Evolutionary conservation across 345 rosid genomes (phyloP), one percentile per base, ranked within the genome.

Genomic region (Syzygium jambos): DNA sequence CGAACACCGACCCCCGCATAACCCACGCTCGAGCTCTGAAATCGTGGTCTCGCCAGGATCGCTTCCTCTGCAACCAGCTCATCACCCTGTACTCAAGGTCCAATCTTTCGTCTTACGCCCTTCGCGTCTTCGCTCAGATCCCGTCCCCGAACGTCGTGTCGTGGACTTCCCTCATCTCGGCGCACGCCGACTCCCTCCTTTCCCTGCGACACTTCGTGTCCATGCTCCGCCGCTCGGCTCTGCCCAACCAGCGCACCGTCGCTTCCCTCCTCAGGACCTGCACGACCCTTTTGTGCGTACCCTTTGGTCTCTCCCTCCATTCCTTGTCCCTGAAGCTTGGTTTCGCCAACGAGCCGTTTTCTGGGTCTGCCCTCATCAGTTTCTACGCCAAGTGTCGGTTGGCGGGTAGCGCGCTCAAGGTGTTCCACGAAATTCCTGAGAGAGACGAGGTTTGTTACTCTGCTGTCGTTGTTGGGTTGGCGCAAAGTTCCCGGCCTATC

Each of bases 161-260:
- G 54, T 92, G 94, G 94, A 93, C 93, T 6, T 86, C 95, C 77
- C 89, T 93, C 87, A 92, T 93, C 59, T 90, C 94, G 14, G 90
- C 90, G 17, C 78, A 89, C 89, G 46, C 94, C 90, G 78, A 29
- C 85, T 89, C 92, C 17, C 52, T 77, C 49, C 88, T 83, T 51
- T 89, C 95, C 53, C 90, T 91, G 85, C 87, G 83, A 57, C 78
- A 87, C 85, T 92, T 92, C 90, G 43, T 93, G 88, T 91, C 94
- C 88, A 91, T 92, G 95, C 93, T 92, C 78, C 91, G 94, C 88
- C 78, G 61, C 87, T 88, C 92, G n/a, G 52, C 87, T 43, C 86
- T 89, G 30, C 95, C 94, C 86, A 91, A 89, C 85, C 91, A 89
- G 11, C 90, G 92, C 51, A 89, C 95, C 12, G 46, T 93, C 22